Evolutionary conservation across 768 basidiomycete species (phyloP).

Genomic region (Amanita pallidorosea): DNA sequence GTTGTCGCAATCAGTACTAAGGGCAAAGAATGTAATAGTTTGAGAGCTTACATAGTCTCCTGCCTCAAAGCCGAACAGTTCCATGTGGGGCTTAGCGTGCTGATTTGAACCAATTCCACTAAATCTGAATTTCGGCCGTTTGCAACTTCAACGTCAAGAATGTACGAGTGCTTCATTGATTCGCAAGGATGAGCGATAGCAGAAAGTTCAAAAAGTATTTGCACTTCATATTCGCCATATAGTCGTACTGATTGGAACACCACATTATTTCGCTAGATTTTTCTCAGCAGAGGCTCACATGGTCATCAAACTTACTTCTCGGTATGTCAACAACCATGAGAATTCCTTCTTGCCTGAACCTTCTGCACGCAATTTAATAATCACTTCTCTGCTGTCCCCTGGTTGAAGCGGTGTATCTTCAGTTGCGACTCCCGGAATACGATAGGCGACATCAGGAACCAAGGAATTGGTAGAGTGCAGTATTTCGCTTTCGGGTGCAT

Average conservation of each 20-base stretch:
- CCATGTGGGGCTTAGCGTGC: slow-evolving; percentile 65
- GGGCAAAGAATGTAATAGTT: slow-evolving; percentile 1
- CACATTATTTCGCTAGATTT: slow-evolving; percentile 30
- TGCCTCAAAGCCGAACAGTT: slow-evolving; percentile 27
- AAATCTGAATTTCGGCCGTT: slow-evolving; percentile 33
- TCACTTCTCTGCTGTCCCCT: slow-evolving; percentile 39
- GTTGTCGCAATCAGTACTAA: slow-evolving; percentile 6
- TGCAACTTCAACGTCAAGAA: slow-evolving; percentile 43
- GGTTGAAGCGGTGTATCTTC: slow-evolving; percentile 25
- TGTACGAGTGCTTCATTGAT: slow-evolving; percentile 36
- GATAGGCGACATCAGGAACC: slow-evolving; percentile 30
- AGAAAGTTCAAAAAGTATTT: slow-evolving; percentile 44
- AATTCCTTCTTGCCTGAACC: slow-evolving; percentile 38
- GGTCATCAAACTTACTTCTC: slow-evolving; percentile 33
- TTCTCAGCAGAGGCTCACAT: neutral
- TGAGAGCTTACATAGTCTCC: slow-evolving; percentile 28
- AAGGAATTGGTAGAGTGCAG: slow-evolving; percentile 45
- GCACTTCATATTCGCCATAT: slow-evolving; percentile 46
- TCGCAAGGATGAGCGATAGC: slow-evolving; percentile 40
- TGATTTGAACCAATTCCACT: slow-evolving; percentile 46
- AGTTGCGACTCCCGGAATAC: slow-evolving; percentile 24
- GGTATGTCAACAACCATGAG: slow-evolving; percentile 54
- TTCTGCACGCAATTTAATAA: slow-evolving; percentile 44
- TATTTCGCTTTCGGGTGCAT: slow-evolving; percentile 20
- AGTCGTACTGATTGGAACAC: slow-evolving; percentile 51